A percentile compares a stretch with the other conserved stretches of the same genome.
Evolutionary conservation across 192 early-diverging fungal genomes (phyloP).

Genomic region (Umbelopsis vinacea): DNA sequence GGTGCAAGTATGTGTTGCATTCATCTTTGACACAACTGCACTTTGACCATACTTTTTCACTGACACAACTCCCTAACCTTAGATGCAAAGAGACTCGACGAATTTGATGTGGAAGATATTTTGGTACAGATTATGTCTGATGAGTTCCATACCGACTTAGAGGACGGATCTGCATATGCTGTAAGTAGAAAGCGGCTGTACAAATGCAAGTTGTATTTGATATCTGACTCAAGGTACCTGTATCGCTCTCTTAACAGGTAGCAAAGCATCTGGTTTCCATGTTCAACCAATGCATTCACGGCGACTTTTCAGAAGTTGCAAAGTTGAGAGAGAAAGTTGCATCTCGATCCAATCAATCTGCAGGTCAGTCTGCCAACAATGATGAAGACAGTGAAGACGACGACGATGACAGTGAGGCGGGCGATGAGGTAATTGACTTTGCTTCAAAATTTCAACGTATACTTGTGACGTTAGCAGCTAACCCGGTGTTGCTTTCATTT

Average conservation of each 20-base stretch:
- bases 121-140: slow-evolving; percentile 59
- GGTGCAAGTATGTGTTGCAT: slow-evolving; percentile 49
- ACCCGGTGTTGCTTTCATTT: neutral
- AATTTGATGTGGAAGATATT: slow-evolving; percentile 59
- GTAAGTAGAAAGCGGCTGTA: slow-evolving; percentile 22
- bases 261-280: slow-evolving; percentile 49
- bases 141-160: slow-evolving; percentile 57
- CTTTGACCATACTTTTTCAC: neutral
- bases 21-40: no score
- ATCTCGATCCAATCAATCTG: slow-evolving; percentile 11
- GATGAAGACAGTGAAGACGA: slow-evolving; percentile 32
- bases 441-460: no score
- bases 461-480: neutral
- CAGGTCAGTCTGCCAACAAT: slow-evolving; percentile 29
- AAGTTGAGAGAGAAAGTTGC: slow-evolving; percentile 30
- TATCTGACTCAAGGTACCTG: neutral
- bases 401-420: slow-evolving; percentile 29
- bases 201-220: neutral
- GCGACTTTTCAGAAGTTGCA: slow-evolving; percentile 40
- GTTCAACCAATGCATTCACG: slow-evolving; percentile 51
- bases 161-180: slow-evolving; percentile 61
- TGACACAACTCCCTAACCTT: neutral
- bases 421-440: neutral
- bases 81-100: slow-evolving; percentile 58
- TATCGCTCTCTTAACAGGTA: slow-evolving; percentile 7